A percentile compares a stretch with the other conserved stretches of the same genome.
Conservation (phyloP, 2,329 filamentous ascomycete species). For the Colletotrichum lentis region DNA sequence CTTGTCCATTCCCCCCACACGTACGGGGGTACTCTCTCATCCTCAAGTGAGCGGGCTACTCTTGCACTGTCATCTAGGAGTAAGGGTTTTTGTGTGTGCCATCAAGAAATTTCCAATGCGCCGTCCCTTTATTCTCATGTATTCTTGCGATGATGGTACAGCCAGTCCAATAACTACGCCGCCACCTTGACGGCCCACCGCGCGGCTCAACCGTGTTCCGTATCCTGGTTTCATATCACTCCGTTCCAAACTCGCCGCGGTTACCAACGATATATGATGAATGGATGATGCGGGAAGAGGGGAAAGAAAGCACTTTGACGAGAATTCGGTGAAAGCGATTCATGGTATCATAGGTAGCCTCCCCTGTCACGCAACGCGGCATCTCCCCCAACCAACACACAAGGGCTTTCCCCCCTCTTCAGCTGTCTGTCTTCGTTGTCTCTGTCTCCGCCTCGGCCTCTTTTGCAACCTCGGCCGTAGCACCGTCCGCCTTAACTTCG, state of each 20-base stretch:
- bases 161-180: background rate
- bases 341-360: slow-evolving; percentile 34
- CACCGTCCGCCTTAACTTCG: background rate
- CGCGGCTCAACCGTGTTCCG: background rate
- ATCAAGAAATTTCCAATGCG: background rate
- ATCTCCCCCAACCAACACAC: background rate
- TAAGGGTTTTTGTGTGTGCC: background rate
- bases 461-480: background rate
- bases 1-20: background rate
- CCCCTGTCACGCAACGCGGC: background rate
- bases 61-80: background rate
- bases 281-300: background rate
- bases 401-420: background rate
- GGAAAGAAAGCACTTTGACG: background rate
- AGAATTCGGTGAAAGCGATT: slow-evolving; percentile 16
- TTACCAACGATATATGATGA: background rate
- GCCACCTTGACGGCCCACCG: too few relatives aligned
- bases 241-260: background rate
- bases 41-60: background rate
- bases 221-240: background rate
- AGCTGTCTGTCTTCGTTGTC: background rate
- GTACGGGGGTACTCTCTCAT: background rate
- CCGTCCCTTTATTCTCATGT: background rate
- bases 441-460: background rate
- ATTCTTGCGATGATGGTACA: background rate